Evolutionary conservation across 1,139 yeast species (phyloP).

Genomic region (Sugiyamaella pinicola): DNA sequence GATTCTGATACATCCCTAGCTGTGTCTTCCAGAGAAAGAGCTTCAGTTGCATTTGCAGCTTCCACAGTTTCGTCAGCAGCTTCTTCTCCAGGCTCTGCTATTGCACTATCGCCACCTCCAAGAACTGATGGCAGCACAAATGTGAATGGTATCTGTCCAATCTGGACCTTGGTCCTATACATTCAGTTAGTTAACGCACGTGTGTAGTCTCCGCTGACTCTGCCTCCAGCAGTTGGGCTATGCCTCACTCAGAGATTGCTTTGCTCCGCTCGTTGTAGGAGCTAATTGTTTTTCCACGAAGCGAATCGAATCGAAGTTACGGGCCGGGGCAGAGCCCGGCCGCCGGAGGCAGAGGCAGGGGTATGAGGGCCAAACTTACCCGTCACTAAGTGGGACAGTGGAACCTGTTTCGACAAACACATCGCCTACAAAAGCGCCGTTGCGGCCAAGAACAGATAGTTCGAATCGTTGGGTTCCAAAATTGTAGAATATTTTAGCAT

Average conservation of each 20-base stretch:
- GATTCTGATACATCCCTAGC: conserved; percentile 17
- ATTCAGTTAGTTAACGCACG: conserved; percentile 18
- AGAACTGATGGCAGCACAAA: conserved; percentile 72
- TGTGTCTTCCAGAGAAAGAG: conserved; percentile 32
- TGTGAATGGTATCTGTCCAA: conserved; percentile 86
- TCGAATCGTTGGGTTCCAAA: conserved; percentile 94
- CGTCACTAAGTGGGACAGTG: conserved; percentile 78
- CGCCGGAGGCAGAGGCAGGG: too few relatives aligned
- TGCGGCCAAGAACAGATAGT: conserved; percentile 84
- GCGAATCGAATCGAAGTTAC: too few relatives aligned
- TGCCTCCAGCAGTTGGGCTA: conserved; percentile 5
- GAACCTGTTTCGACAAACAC: conserved; percentile 83
- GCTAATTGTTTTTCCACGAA: too few relatives aligned
- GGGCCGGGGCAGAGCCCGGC: too few relatives aligned
- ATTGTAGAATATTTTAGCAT: conserved; percentile 92
- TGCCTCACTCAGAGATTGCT: too few relatives aligned
- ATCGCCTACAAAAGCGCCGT: conserved; percentile 95
- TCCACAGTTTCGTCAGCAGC: conserved; percentile 26
- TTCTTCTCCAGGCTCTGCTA: conserved; percentile 28
- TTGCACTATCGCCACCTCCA: conserved; percentile 24
- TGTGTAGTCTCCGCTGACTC: not conserved
- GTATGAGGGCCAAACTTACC: conserved; percentile 35
- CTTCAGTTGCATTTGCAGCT: conserved; percentile 26
- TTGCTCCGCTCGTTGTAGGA: too few relatives aligned
- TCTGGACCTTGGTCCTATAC: conserved; percentile 75